phyloP scores from a whole-genome alignment of 352 stramenopile genomes.

The Pythium dissotocum region DNA sequence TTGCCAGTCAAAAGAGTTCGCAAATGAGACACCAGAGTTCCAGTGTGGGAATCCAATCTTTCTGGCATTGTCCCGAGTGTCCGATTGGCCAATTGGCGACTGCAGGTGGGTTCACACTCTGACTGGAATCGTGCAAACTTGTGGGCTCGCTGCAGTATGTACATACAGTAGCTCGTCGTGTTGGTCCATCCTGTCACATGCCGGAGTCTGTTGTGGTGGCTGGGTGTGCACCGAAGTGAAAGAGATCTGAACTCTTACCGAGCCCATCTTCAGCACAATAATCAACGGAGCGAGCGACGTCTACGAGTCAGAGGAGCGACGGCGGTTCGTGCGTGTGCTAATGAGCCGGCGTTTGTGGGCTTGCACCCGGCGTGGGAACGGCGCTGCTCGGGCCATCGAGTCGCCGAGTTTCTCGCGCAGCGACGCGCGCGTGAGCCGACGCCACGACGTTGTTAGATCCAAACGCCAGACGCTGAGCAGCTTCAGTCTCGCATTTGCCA shows the following conservation, averaged over 20 bases:
- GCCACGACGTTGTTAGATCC: background rate
- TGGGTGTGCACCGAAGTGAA: background rate
- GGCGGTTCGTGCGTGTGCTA: background rate
- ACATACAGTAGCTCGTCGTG: background rate
- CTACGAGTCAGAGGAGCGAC: background rate
- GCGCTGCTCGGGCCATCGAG: background rate
- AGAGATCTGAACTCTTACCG: background rate
- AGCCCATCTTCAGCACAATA: background rate
- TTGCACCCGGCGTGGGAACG: background rate
- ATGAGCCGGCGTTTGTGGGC: background rate
- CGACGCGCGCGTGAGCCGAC: background rate
- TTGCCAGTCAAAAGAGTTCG: too few species aligned
- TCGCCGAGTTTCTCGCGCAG: background rate
- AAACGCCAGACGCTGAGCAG: too few species aligned
- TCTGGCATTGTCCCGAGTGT: background rate
- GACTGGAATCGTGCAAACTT: conserved; percentile 3
- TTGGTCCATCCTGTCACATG: conserved; percentile 25
- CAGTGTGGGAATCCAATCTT: too few species aligned
- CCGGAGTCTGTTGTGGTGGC: background rate
- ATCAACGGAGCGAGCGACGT: background rate
- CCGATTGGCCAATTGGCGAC: background rate
- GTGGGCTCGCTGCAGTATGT: conserved; percentile 12
- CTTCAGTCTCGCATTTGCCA: conserved; percentile 9
- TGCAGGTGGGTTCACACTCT: background rate
- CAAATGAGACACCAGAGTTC: too few species aligned